Conservation (phyloP, 2,329 filamentous ascomycete genomes). For the Trichothecium sympodiale region DNA sequence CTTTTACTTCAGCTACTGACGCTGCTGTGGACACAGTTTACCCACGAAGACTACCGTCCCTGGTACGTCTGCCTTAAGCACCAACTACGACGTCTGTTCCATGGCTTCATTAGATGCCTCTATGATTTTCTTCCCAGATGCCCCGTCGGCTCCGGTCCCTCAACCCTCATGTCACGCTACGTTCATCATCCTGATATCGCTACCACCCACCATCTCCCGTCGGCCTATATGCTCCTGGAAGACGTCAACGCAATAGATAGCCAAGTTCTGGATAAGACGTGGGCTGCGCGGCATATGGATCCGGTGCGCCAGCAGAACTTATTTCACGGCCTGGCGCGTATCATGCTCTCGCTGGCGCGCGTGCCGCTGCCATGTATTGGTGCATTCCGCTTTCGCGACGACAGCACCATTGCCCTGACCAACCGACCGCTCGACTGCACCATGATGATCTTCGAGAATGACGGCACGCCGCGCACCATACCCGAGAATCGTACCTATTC, state of each 20-base stretch:
- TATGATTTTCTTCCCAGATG: too few relatives aligned
- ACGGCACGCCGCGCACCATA: conserved; percentile 17
- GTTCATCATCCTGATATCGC: too few relatives aligned
- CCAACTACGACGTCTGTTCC: conserved; percentile 2
- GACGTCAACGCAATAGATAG: conserved; percentile 4
- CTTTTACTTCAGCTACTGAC: too few relatives aligned
- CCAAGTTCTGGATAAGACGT: background rate
- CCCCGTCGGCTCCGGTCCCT: too few relatives aligned
- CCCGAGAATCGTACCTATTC: conserved; percentile 16
- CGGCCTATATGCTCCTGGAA: conserved; percentile 14
- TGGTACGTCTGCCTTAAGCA: too few relatives aligned
- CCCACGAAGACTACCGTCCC: too few relatives aligned
- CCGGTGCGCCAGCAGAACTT: conserved; percentile 6
- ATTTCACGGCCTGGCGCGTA: conserved; percentile 14
- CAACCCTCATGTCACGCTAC: too few relatives aligned
- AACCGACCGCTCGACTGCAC: conserved; percentile 17
- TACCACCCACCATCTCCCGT: conserved; percentile 2
- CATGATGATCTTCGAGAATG: conserved; percentile 19
- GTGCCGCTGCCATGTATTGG: conserved; percentile 14
- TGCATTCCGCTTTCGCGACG: conserved; percentile 12
- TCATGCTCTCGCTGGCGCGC: conserved; percentile 15
- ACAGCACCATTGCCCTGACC: conserved; percentile 15
- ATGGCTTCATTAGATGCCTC: too few relatives aligned
- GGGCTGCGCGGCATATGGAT: background rate
- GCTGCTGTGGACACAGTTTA: too few relatives aligned